phyloP scores from a whole-genome alignment of 2,329 filamentous ascomycete species.

The Setomelanomma holmii region DNA sequence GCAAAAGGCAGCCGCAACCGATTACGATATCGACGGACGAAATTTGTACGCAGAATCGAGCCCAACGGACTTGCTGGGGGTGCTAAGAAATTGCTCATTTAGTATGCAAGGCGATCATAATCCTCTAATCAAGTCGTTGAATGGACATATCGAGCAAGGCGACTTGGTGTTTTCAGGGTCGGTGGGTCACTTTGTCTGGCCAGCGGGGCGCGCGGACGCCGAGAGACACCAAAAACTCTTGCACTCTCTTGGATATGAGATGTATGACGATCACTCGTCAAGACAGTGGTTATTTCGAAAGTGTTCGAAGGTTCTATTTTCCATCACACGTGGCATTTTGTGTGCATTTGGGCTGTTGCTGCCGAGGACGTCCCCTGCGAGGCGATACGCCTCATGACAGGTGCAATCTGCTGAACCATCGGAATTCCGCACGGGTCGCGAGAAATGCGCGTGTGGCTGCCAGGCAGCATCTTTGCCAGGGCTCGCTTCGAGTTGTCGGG shows the following conservation, averaged over 20 bases:
- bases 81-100: neutral
- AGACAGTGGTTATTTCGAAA: neutral
- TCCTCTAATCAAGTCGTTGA: neutral
- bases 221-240: slow-evolving; percentile 1
- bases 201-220: slow-evolving; percentile 5
- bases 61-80: neutral
- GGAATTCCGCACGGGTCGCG: neutral
- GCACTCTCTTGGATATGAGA: neutral
- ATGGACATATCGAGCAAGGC: neutral
- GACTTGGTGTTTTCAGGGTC: neutral
- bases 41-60: slow-evolving; percentile 4
- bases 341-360: neutral
- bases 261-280: neutral
- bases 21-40: slow-evolving; percentile 7
- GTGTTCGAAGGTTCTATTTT: neutral
- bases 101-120: neutral
- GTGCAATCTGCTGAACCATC: neutral
- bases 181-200: neutral
- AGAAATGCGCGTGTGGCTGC: slow-evolving; percentile 3
- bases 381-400: neutral
- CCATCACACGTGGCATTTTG: neutral
- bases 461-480: slow-evolving; percentile 11
- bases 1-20: neutral
- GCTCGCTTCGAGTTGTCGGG: slow-evolving; percentile 5
- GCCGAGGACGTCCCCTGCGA: neutral